Evolutionary conservation across 169 alveolate genomes (phyloP).

Genomic region (Plasmodium relictum): DNA sequence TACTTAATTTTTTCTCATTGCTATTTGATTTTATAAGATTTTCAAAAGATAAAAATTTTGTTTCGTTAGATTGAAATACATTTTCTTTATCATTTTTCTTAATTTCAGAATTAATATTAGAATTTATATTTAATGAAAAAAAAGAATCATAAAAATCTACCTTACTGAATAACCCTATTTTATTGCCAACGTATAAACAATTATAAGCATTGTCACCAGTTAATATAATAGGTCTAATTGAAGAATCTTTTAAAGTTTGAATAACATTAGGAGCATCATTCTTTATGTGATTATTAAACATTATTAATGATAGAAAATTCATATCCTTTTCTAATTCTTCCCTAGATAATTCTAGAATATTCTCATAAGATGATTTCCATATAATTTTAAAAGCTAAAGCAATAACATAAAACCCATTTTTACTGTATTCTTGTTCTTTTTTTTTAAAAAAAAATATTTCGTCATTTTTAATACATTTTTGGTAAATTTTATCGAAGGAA

Average conservation of each 20-base stretch:
- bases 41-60: constrained; percentile 69
- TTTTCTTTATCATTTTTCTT: constrained; percentile 3
- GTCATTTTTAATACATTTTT: constrained; percentile 53
- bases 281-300: constrained; percentile 84
- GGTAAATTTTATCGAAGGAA: constrained; percentile 63
- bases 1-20: neutral
- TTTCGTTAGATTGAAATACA: neutral
- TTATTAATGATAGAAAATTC: constrained; percentile 79
- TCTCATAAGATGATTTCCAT: neutral
- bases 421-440: constrained; percentile 77
- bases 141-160: constrained; percentile 49
- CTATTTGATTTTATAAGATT: constrained; percentile 32
- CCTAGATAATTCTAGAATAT: constrained; percentile 46
- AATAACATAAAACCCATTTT: constrained; percentile 73
- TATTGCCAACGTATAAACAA: constrained; percentile 83
- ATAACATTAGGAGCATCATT: constrained; percentile 80
- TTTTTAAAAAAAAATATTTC: constrained; percentile 49
- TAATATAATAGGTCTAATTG: constrained; percentile 85
- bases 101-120: neutral
- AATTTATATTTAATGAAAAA: constrained; percentile 29
- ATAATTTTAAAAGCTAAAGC: constrained; percentile 74
- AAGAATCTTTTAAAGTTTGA: constrained; percentile 81
- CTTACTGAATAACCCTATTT: constrained; percentile 79
- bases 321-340: constrained; percentile 82
- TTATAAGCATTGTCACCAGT: constrained; percentile 88